A percentile compares a stretch with the other conserved stretches of the same genome.
Conservation (phyloP, 169 alveolate genomes). For the Blepharisma undulans region DNA sequence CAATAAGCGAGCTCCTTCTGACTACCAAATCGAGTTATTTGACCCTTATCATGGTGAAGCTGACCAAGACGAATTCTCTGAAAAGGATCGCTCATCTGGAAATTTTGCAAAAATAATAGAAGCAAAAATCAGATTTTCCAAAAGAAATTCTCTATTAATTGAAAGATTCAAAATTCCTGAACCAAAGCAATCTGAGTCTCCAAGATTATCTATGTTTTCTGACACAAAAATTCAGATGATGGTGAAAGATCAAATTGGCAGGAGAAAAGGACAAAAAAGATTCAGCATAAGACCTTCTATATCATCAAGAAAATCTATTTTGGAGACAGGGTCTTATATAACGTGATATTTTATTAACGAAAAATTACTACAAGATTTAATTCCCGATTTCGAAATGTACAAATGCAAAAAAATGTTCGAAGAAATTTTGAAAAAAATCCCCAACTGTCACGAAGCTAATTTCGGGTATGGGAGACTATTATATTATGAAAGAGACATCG, state of each 20-base stretch:
- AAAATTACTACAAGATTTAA: not conserved
- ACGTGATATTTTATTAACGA: not conserved
- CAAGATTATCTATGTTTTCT: not conserved
- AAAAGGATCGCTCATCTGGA: too few species aligned
- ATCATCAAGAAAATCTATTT: not conserved
- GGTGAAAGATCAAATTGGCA: not conserved
- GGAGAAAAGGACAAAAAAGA: not conserved
- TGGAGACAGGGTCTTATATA: conserved; percentile 1
- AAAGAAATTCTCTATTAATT: not conserved
- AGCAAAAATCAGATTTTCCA: not conserved
- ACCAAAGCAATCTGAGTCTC: not conserved
- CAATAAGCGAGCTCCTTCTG: too few species aligned
- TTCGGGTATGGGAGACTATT: not conserved
- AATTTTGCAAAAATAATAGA: not conserved
- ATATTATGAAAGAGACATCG: not conserved
- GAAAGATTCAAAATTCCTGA: not conserved
- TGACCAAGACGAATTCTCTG: too few species aligned
- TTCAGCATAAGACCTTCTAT: not conserved
- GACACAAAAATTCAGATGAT: not conserved
- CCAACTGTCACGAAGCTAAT: conserved; percentile 19
- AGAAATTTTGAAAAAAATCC: not conserved
- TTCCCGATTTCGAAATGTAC: not conserved
- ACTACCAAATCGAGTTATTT: too few species aligned
- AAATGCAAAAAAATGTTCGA: not conserved
- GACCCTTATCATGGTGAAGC: too few species aligned